These are phyloP conservation scores for rapeseed (Brassica napus) DNA, from an alignment of 345 rosid genomes.

Conservation along the genomic window Da-Ae NC_063436.1:19526501-19527000, in stretches of 20 bases:
- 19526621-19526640: background rate
- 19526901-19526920: no score
- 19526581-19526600: conserved; percentile 11
- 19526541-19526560: conserved; percentile 27
- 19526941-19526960: no score
- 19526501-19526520: conserved; percentile 8
- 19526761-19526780: background rate
- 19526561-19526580: conserved; percentile 19
- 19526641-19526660: conserved; percentile 19
- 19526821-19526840: background rate
- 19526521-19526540: background rate
- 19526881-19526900: no score
- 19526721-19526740: conserved; percentile 2
- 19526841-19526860: no score
- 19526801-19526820: background rate
- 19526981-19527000: no score
- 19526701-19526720: no score
- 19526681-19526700: no score
- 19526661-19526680: conserved; percentile 11
- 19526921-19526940: no score
- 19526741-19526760: background rate
- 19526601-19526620: background rate
- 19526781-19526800: background rate
- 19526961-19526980: no score
- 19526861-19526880: no score